Evolutionary conservation across 2,329 filamentous ascomycete genomes (phyloP).

Genomic region (Trichoderma oligosporum): DNA sequence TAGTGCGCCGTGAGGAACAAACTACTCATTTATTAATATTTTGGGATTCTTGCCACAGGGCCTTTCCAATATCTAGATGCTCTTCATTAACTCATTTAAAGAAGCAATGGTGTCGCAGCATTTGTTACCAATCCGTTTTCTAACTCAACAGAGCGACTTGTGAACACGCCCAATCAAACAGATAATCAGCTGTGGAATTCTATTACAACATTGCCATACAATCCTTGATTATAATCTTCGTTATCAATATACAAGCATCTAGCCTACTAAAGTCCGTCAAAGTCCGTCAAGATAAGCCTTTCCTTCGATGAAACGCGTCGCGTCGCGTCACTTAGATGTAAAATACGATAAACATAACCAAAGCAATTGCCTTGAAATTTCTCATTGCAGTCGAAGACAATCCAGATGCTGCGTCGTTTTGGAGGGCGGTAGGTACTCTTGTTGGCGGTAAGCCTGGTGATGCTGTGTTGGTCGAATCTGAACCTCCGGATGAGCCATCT

Average conservation of each 20-base stretch:
- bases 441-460: conserved; percentile 1
- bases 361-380: not conserved
- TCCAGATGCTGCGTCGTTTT: not conserved
- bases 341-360: conserved; percentile 4
- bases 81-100: conserved; percentile 23
- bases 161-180: not conserved
- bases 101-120: conserved; percentile 21
- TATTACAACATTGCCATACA: not conserved
- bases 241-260: conserved; percentile 9
- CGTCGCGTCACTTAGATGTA: conserved; percentile 3
- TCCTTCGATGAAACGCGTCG: not conserved
- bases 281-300: not conserved
- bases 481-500: not conserved
- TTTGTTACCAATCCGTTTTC: conserved; percentile 6
- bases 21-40: too few relatives aligned
- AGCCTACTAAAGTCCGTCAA: not conserved
- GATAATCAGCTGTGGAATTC: too few relatives aligned
- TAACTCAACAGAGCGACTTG: not conserved
- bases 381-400: not conserved
- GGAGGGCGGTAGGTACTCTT: not conserved
- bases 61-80: conserved; percentile 31
- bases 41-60: conserved; percentile 27
- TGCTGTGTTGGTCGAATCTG: not conserved
- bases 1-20: too few relatives aligned
- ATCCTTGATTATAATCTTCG: not conserved